Percentiles rank a stretch among this genome's conserved stretches.
Conservation (phyloP, 768 basidiomycete species). For the Exidia glandulosa region DNA sequence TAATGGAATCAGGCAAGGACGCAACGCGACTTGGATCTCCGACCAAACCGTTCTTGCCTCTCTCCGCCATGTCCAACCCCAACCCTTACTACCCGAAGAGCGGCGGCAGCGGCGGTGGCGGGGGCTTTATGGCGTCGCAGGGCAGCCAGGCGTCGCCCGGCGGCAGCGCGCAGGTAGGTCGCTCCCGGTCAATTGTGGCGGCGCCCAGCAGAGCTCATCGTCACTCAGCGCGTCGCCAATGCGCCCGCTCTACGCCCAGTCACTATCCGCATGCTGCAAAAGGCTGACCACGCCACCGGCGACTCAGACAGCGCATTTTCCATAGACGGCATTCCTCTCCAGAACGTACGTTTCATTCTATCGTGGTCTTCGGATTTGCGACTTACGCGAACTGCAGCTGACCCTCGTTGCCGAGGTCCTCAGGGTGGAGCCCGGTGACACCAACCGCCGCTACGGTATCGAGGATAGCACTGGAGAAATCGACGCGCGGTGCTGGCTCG, state of each 20-base stretch:
- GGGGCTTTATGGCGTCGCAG: not conserved
- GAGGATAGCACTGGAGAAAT: not conserved
- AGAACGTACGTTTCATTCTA: not conserved
- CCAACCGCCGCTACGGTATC: not conserved
- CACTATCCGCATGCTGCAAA: not conserved
- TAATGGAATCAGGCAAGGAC: too few relatives aligned
- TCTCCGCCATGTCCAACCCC: not conserved
- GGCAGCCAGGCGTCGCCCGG: not conserved
- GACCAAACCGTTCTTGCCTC: not conserved
- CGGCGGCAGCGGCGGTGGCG: not conserved
- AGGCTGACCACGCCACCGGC: not conserved
- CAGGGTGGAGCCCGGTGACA: not conserved
- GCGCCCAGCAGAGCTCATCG: not conserved
- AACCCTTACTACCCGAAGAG: not conserved
- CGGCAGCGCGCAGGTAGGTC: not conserved
- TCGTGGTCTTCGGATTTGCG: not conserved
- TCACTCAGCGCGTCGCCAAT: not conserved
- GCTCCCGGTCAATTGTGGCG: too few relatives aligned
- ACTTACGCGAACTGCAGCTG: not conserved
- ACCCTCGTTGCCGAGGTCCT: not conserved
- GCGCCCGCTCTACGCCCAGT: not conserved
- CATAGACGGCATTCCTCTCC: not conserved
- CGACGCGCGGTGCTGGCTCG: not conserved
- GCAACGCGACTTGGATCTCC: too few relatives aligned
- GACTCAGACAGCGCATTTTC: not conserved